Evolutionary conservation across 2,329 filamentous ascomycete species (phyloP).

Genomic region (Aspergillus oerlinghausenensis): DNA sequence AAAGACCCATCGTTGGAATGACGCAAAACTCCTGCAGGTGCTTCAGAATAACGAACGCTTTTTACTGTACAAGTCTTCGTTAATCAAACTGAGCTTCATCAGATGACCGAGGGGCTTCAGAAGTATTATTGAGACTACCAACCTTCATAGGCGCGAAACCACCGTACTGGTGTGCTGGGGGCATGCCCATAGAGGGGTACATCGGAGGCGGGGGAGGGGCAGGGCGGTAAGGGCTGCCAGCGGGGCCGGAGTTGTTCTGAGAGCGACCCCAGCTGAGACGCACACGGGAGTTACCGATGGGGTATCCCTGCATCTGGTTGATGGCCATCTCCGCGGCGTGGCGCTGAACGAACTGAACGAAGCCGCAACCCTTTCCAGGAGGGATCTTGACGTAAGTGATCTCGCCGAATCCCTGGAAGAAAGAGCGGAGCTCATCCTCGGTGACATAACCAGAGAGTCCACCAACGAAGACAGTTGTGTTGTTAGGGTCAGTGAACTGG

Average conservation of each 20-base stretch:
- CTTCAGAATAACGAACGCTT: slow-evolving; percentile 39
- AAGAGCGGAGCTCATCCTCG: slow-evolving; percentile 97
- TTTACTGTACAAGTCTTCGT: slow-evolving; percentile 26
- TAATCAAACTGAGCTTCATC: slow-evolving; percentile 10
- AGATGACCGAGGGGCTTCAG: slow-evolving; percentile 4
- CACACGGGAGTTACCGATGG: slow-evolving; percentile 96
- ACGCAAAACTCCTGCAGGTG: slow-evolving; percentile 42
- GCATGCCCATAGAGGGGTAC: slow-evolving; percentile 66
- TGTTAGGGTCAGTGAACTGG: slow-evolving; percentile 99
- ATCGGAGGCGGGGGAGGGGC: slow-evolving; percentile 72
- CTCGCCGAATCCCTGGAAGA: slow-evolving; percentile 99
- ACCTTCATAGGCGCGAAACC: slow-evolving; percentile 67
- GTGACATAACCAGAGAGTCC: slow-evolving; percentile 97
- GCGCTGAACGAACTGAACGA: slow-evolving; percentile 98
- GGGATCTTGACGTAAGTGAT: slow-evolving; percentile 99
- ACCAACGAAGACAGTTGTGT: slow-evolving; percentile 97
- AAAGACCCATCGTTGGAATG: slow-evolving; percentile 40
- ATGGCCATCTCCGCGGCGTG: slow-evolving; percentile 99
- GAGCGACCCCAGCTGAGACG: slow-evolving; percentile 96
- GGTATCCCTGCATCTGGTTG: slow-evolving; percentile 99
- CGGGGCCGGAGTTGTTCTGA: slow-evolving; percentile 96
- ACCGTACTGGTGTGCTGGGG: slow-evolving; percentile 57
- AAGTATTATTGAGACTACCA: slow-evolving; percentile 30
- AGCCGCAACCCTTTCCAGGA: slow-evolving; percentile 96
- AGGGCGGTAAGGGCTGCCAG: slow-evolving; percentile 93